phyloP scores from a whole-genome alignment of 352 stramenopile species.

The Blastocystis sp. region DNA sequence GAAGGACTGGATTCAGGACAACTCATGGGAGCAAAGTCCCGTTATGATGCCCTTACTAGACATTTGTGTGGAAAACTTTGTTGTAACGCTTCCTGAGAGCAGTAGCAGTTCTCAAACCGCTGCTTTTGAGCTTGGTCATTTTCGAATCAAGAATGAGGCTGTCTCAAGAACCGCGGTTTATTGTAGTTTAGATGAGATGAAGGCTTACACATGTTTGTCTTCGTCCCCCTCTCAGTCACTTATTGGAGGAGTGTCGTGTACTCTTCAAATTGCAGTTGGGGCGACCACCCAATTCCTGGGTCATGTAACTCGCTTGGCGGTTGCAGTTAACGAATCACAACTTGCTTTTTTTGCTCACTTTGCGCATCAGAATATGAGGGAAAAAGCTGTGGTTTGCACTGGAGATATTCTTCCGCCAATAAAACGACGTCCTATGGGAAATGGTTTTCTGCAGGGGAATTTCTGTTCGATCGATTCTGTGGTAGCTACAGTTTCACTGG shows the following conservation, averaged over 20 bases:
- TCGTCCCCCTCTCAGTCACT: not conserved
- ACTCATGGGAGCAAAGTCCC: not conserved
- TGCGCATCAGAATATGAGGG: not conserved
- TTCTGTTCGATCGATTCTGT: not conserved
- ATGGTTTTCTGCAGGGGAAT: not conserved
- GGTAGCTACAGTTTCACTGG: not conserved
- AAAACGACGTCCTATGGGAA: not conserved
- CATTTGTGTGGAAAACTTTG: not conserved
- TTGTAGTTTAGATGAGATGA: not conserved
- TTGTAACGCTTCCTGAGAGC: not conserved
- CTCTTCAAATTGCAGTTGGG: not conserved
- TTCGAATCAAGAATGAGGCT: not conserved
- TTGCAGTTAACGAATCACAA: constrained; percentile 19
- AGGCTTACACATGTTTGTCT: not conserved
- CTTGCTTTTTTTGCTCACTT: constrained; percentile 1
- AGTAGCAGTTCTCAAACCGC: not conserved
- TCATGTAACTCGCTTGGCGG: constrained; percentile 1
- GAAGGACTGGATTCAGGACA: not conserved
- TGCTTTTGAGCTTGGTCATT: not conserved
- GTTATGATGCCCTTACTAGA: not conserved
- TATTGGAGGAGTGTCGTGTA: not conserved
- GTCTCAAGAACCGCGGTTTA: not conserved
- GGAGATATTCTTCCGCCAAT: not conserved
- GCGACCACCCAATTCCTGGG: not conserved
- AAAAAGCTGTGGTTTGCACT: not conserved